These are phyloP conservation scores for Glarea lozoyensis DNA, from an alignment of 495 filamentous ascomycete species.

Conservation along the genomic window DNA sequence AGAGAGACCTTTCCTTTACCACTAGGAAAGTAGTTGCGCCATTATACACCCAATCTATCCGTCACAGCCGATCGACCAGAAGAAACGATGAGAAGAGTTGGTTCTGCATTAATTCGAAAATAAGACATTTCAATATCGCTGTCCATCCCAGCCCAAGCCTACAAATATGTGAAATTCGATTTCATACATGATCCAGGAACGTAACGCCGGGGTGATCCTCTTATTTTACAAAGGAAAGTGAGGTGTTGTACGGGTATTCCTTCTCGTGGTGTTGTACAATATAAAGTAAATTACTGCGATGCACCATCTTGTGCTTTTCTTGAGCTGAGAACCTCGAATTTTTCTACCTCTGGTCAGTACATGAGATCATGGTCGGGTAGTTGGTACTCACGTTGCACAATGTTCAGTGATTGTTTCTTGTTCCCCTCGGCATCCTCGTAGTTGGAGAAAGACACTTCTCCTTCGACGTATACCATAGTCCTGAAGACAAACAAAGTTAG, in stretches of 20 bases:
- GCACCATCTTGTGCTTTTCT: constrained; percentile 13
- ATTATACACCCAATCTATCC: background rate
- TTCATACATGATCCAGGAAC: constrained; percentile 1
- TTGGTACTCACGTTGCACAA: constrained; percentile 59
- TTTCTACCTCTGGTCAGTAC: constrained; percentile 29
- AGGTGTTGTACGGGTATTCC: no score
- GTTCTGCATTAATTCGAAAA: background rate
- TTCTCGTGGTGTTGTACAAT: no score
- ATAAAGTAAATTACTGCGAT: no score
- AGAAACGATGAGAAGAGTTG: constrained; percentile 3
- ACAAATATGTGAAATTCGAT: no score
- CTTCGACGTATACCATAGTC: constrained; percentile 53
- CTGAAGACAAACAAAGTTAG: constrained; percentile 3
- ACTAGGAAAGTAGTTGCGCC: background rate
- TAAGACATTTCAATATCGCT: no score
- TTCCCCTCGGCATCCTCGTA: constrained; percentile 60
- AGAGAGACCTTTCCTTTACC: background rate
- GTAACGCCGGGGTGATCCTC: background rate
- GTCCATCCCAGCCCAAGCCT: no score
- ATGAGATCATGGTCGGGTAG: background rate
- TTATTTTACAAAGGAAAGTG: no score
- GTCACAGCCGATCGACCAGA: no score
- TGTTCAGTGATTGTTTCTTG: constrained; percentile 42
- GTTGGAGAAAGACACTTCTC: constrained; percentile 51
- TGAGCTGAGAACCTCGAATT: constrained; percentile 52